Evolutionary conservation across 768 basidiomycete genomes (phyloP).

Genomic region (Phaeotremella fagi): DNA sequence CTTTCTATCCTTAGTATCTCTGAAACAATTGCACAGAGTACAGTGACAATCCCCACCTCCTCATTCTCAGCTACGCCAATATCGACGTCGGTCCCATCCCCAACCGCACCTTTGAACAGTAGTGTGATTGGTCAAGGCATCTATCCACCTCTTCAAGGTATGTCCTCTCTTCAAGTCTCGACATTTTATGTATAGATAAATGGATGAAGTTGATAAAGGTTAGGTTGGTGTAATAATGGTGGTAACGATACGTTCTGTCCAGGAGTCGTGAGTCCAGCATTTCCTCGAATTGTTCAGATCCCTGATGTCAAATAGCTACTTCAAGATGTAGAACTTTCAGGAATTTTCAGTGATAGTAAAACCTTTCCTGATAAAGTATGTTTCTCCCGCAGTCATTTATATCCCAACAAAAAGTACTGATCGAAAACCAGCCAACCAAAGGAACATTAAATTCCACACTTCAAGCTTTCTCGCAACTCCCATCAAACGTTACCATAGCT

Average conservation of each 20-base stretch:
- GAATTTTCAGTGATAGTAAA: conserved; percentile 72
- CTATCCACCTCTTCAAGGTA: conserved; percentile 40
- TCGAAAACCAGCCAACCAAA: conserved; percentile 61
- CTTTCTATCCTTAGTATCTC: not conserved
- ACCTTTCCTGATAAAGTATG: conserved; percentile 69
- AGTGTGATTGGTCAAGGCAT: conserved; percentile 33
- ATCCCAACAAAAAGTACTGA: conserved; percentile 6
- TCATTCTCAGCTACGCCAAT: conserved; percentile 46
- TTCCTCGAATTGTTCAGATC: conserved; percentile 8
- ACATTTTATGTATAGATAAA: not conserved
- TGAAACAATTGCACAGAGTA: conserved; percentile 6
- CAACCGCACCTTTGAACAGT: conserved; percentile 56
- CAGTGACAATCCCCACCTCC: conserved; percentile 16
- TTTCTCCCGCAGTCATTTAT: not conserved
- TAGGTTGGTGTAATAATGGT: conserved; percentile 40
- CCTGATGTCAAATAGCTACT: conserved; percentile 48
- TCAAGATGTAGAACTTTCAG: conserved; percentile 78
- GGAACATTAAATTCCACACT: conserved; percentile 64
- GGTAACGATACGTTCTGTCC: conserved; percentile 42
- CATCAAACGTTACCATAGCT: conserved; percentile 58
- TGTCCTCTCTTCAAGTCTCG: conserved; percentile 3
- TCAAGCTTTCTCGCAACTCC: conserved; percentile 56
- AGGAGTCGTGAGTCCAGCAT: conserved; percentile 20
- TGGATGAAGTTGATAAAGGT: not conserved
- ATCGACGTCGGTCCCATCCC: conserved; percentile 62